Evolutionary conservation across 2,329 filamentous ascomycete species (phyloP), one percentile per base, ranked within the genome.

Genomic region (Talaromyces sp.): DNA sequence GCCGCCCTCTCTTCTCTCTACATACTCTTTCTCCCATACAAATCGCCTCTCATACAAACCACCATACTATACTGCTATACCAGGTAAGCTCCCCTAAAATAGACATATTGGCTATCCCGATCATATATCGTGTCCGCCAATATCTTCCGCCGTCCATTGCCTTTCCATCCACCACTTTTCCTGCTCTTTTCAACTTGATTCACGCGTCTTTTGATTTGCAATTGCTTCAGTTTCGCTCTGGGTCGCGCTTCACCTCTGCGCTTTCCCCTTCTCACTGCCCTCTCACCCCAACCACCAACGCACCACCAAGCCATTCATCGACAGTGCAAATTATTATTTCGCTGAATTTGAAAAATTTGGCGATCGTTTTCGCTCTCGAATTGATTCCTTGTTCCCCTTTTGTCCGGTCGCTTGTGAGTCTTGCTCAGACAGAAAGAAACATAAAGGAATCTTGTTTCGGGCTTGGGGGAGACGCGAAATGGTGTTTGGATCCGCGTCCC

Each of bases 21-120:
- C 68, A 68, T 66, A 66, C 67, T 69, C 64, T 66, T 67, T 61
- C 68, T 64, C 70, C 72, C 74, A 75, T 74, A 76, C 72, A 74
- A 69, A 66, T 64, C 64, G 64, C 66, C 66, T 67, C 67, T 67
- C 70, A 72, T 74, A 75, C 73, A 70, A 76, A 73, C 72, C 67
- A 70, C 72, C 63, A 66, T 72, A 69, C 70, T 71, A 69, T 67
- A 67, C 70, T 57, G 33, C 54, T 57, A 57, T 57, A 57, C 54
- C 40, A 68, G 71, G 73, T 76, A 69, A 73, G 72, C 70, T 70
- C 69, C 70, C 72, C 69, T 6, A 33, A 52, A 54, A 37, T 23
- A 54, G 37, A 54, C 31, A 54, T 54, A 33, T 31, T 28, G 42
- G 21, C 42, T 44, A 23, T 44, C 42, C 42, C 42, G 42, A 33